Evolutionary conservation across 495 filamentous ascomycete genomes (phyloP).

Genomic region (Annulohypoxylon maeteangense): DNA sequence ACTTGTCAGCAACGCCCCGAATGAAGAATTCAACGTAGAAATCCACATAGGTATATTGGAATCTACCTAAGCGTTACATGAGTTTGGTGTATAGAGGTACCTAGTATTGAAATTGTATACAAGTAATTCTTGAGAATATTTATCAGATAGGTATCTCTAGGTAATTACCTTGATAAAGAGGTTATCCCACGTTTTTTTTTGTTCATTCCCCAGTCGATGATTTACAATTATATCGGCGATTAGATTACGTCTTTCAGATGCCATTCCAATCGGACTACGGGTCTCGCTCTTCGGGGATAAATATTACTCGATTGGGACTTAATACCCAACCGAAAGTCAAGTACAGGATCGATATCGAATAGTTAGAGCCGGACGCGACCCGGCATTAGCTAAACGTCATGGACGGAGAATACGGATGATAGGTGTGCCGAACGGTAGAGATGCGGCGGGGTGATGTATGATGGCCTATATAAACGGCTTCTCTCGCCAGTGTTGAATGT

Average conservation of each 20-base stretch:
- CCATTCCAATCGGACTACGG: background rate
- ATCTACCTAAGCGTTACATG: no score
- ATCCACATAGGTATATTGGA: background rate
- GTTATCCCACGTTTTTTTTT: no score
- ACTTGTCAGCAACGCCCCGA: background rate
- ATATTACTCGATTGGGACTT: background rate
- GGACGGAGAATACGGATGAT: background rate
- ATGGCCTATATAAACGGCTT: background rate
- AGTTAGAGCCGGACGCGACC: background rate
- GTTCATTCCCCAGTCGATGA: no score
- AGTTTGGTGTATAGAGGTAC: background rate
- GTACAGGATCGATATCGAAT: background rate
- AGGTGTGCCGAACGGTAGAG: background rate
- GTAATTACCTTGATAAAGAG: background rate
- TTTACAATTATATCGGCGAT: background rate
- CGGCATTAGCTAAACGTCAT: slow-evolving; percentile 3
- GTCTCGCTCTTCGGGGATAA: slow-evolving; percentile 8
- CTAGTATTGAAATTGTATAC: background rate
- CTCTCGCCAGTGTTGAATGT: background rate
- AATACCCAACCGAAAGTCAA: background rate
- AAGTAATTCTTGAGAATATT: no score
- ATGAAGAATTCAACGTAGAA: background rate
- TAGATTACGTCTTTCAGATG: background rate
- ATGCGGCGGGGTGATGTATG: background rate
- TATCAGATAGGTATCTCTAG: no score